Conservation (phyloP, 192 early-diverging fungal species). For the Coemansia sp. region DNA sequence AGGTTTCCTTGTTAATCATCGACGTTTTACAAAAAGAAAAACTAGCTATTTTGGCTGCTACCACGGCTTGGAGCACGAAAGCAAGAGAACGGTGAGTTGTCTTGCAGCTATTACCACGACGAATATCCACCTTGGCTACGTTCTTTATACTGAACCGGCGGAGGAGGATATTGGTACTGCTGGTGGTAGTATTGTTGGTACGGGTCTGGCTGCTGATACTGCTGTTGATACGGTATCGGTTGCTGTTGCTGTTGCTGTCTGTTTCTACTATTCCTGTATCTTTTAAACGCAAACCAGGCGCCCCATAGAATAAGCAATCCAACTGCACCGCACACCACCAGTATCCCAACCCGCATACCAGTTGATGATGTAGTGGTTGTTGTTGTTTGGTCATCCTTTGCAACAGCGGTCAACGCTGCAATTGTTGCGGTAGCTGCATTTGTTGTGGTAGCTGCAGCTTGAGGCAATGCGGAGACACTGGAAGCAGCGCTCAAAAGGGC, state of each 20-base stretch:
- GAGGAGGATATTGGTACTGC: too few species aligned
- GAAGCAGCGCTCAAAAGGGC: background rate
- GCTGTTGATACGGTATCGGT: background rate
- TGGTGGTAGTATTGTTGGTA: background rate
- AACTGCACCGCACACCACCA: background rate
- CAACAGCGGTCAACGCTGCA: too few species aligned
- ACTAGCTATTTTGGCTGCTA: too few species aligned
- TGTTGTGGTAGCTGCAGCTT: background rate
- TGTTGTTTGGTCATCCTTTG: background rate
- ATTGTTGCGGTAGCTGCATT: background rate
- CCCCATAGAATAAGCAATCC: background rate
- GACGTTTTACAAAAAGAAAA: too few species aligned
- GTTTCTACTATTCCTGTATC: background rate
- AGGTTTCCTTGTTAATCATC: too few species aligned
- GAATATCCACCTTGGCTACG: too few species aligned
- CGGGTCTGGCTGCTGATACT: background rate
- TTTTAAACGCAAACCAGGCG: background rate
- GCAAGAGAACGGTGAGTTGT: too few species aligned
- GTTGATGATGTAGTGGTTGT: background rate
- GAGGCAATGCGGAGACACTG: background rate
- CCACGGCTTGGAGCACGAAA: too few species aligned
- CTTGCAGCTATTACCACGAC: too few species aligned
- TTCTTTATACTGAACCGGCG: too few species aligned
- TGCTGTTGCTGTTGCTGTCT: background rate
- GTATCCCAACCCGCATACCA: background rate